Evolutionary conservation across 805 yeast species (phyloP), one percentile per base, ranked within the genome.

Genomic region (Wickerhamomyces queroliae): DNA sequence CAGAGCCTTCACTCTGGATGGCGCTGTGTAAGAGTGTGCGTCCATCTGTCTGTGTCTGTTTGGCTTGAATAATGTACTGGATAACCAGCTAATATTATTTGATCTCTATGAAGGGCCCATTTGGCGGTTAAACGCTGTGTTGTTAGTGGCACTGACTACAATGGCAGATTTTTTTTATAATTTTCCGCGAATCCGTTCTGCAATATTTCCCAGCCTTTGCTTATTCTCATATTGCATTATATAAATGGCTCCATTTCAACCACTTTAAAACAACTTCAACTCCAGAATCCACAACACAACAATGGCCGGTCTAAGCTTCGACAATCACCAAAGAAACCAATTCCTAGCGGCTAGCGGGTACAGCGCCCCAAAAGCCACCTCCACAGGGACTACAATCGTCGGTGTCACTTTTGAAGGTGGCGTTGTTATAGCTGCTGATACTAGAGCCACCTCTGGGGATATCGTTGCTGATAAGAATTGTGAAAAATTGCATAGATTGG

Each of bases 311-410:
- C 76, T 91, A 42, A 81, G 88, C 53, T 91, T 93, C 62, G 98
- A 91, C 54, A 90, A 93, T 64, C 86, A 75, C 62, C 95, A 88
- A 62, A 83, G 99, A 71, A 93, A 93, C 64, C 76, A 75, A 43
- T 80, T 67, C 50, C 72, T 93, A 39, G 72, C 83, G 15, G 68
- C 82, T 18, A 72, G 78, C 48, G 96, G 97, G 11, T 77, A 74
- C 53, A 77, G 81, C 4, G 68, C 78, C 26, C 97, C 98, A 39
- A 82, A 72, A 47, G 95, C 96, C 27, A 93, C 99, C 1, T 88
- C 97, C 18, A 93, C 99, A 2, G 99, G 99, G 69, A 93, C 99
- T n/a, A 93, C 99, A 0, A 93, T 93, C 68, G 99, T 93, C 19
- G 99, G 99, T 37, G 86, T 95, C 60, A 85, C 83, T 58, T 91